Base-by-base conservation (phyloP, 2,329 filamentous ascomycete genomes). In the Ceratocystis harringtonii region DNA sequence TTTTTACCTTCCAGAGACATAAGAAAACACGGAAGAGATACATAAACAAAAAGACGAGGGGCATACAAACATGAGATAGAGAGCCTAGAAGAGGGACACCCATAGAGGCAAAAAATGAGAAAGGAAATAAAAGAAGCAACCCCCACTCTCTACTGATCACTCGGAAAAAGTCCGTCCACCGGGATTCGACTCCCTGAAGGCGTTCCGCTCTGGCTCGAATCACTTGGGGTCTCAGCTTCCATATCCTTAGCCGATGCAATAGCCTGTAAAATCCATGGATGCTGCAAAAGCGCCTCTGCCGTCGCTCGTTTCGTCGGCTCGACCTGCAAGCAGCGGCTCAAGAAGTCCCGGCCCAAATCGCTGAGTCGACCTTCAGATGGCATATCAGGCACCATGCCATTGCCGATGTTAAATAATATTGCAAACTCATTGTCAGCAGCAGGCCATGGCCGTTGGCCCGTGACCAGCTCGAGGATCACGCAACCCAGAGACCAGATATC, bases 391-490 rank as follows among this genome's bases (percentile, higher is more conserved):
- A 91, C 89, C 71, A 96, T 95, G 69, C 94, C 94, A 73, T 96
- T 92, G 1, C 94, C 94, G 72, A 99, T 99, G 78, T 97, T 97
- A 81, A 96, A 99, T 94, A 99, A 99, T 77, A 99, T 97, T 52
- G 94, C 94, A 91, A 92, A 99, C 75, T 99, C 94, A 73, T 99
- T 99, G 78, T 99, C 94, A 60, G 97, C 84, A 69, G 87, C 90
- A 30, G 91, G 90, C 94, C 94, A 99, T 1, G 94, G 94, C 17
- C 92, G 85, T 68, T 91, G 84, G 22, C 94, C 94, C 0, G 94
- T 99, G 2, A 90, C 90, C 92, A 99, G 97, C 75, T 99, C 94
- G 52, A 96, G 83, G 69, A 99, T 90, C 45, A 99, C 94, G 73
- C 94, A 99, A 64, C 94, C 92, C 2, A 99, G 81, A 2, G 92